A percentile compares a stretch with the other conserved stretches of the same genome.
phyloP scores from a whole-genome alignment of 2,329 filamentous ascomycete genomes.

The Colletotrichum caudatum region DNA sequence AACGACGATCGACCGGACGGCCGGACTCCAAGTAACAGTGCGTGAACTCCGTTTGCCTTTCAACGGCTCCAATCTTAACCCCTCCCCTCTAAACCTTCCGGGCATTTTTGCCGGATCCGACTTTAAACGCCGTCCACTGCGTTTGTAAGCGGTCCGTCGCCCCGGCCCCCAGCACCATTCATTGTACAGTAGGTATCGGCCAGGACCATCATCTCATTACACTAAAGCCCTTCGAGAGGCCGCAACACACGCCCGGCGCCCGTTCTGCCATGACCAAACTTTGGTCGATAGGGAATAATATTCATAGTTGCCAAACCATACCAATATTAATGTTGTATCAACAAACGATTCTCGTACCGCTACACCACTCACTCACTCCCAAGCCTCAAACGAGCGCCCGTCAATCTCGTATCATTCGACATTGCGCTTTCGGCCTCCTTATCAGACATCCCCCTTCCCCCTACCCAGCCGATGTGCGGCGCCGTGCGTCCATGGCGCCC shows the following conservation, averaged over 20 bases:
- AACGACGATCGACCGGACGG: background rate
- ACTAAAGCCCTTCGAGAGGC: conserved; percentile 21
- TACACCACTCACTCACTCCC: conserved; percentile 34
- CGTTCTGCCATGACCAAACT: conserved; percentile 24
- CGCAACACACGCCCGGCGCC: conserved; percentile 2
- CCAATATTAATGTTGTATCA: conserved; percentile 30
- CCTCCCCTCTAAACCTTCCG: background rate
- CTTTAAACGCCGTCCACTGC: background rate
- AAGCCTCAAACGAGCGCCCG: conserved; percentile 25
- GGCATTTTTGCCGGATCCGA: conserved; percentile 13
- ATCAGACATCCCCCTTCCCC: conserved; percentile 33
- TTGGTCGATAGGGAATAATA: conserved; percentile 25
- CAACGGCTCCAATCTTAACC: conserved; percentile 19
- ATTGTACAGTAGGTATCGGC: conserved; percentile 7
- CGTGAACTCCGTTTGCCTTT: conserved; percentile 20
- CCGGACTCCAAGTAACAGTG: conserved; percentile 5
- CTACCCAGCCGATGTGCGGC: conserved; percentile 39
- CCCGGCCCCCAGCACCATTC: conserved; percentile 13
- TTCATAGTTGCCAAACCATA: conserved; percentile 19
- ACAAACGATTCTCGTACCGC: background rate
- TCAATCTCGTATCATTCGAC: conserved; percentile 31
- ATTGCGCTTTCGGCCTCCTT: conserved; percentile 37
- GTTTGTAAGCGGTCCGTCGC: background rate
- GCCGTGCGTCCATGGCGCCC: background rate
- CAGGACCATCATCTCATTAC: conserved; percentile 15